Base-by-base conservation (phyloP, 1,284 basidiomycete genomes). In the Rhizopogon parksii region DNA sequence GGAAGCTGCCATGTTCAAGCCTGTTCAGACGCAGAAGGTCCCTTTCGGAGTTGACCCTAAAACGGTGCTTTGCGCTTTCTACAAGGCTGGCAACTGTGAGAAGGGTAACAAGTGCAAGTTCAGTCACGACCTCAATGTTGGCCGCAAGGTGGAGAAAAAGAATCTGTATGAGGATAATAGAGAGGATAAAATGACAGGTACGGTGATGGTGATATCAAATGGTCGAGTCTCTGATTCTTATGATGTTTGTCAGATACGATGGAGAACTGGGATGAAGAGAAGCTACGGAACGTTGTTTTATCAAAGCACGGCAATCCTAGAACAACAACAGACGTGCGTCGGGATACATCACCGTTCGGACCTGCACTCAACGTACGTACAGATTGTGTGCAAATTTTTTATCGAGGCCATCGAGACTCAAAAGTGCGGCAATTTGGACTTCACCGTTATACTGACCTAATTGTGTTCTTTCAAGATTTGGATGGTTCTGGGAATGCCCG, bases 311-410 rank as follows among this genome's bases (percentile, higher is more conserved):
- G 91, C 32, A 97, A 96, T 69, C 94, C 94, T 46, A 80, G 83
- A 60, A 95, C 88, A 30, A 93, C 87, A 2, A 99, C 95, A 40
- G 94, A 96, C 67, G 91, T 92, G 63, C 54, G 85, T 64, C 12
- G 21, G 45, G n/a, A 56, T 25, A 35, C 30, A 25, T 35, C 39
- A 46, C 39, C 37, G 27, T 48, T 42, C 14, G 32, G 40, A 32
- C 40, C 27, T 36, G 48, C 39, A 40, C 36, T 59, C 54, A 40
- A 39, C 46, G 36, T 36, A 27, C 46, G 15, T 48, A 14, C 58
- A 92, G 91, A 96, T 97, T 63, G 95, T 98, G 7, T 98, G 95
- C 84, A 98, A 95, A 71, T 85, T 75, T 72, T 99, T 99, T 66
- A 88, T 99, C 57, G 87, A 97, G 64, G 96, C 95, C 24, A 96